These are phyloP conservation scores for Iodosphaeria phyllophila DNA, from an alignment of 2,329 filamentous ascomycete genomes.

Conservation along the genomic window DNA sequence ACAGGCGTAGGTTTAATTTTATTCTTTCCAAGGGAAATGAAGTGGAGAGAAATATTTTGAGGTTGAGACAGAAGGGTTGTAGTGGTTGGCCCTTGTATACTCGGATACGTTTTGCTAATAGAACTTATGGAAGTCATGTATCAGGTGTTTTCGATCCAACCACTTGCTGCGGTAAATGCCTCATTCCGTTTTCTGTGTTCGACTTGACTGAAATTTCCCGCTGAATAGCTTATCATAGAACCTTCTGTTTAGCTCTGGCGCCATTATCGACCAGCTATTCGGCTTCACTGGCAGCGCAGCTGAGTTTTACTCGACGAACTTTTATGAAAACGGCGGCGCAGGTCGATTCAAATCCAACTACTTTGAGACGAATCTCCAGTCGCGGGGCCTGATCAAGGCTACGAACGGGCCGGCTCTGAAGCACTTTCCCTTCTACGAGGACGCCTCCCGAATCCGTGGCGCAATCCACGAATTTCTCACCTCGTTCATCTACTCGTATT, in stretches of 20 bases:
- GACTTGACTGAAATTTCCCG: too few species aligned
- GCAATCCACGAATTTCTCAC: conserved; percentile 19
- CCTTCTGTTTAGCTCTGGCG: conserved; percentile 12
- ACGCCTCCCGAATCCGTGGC: conserved; percentile 17
- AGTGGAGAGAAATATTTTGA: too few species aligned
- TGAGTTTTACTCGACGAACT: conserved; percentile 9
- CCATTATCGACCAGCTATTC: conserved; percentile 15
- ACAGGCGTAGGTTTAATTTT: conserved; percentile 15
- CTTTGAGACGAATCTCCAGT: conserved; percentile 16
- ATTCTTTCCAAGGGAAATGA: too few species aligned
- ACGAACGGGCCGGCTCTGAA: conserved; percentile 16
- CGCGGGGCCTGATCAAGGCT: conserved; percentile 20
- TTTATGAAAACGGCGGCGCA: conserved; percentile 10
- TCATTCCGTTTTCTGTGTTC: too few species aligned
- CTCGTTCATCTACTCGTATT: conserved; percentile 24
- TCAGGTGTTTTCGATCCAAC: conserved; percentile 10
- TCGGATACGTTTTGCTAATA: too few species aligned
- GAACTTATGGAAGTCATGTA: too few species aligned
- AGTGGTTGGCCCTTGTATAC: too few species aligned
- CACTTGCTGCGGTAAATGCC: conserved; percentile 10
- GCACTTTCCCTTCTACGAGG: conserved; percentile 24
- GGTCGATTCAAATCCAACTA: conserved; percentile 19
- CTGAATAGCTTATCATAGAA: too few species aligned
- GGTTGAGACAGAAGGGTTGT: too few species aligned
- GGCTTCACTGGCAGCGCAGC: conserved; percentile 12